Base-by-base conservation (phyloP, 495 filamentous ascomycete species). In the Aspergillus carlsbadensis region DNA sequence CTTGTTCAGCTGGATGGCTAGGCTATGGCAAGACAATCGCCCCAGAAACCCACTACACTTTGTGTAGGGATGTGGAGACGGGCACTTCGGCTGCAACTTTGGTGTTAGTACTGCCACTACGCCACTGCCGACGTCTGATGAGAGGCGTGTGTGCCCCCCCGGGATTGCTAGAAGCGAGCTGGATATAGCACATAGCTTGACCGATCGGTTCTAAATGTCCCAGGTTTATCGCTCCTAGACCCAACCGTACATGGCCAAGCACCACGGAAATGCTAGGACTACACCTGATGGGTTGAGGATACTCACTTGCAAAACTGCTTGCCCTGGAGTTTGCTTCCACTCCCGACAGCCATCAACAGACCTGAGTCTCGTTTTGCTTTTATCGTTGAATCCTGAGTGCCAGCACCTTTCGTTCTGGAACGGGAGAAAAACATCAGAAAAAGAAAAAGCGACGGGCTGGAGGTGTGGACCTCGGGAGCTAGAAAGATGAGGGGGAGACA, bases 301-400 rank as follows among this genome's bases (percentile, higher is more conserved):
- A 31, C 46, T 44, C 31, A 51, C 36, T 41, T 47, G 26, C 31
- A 36, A n/a, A 31, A 29, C 35, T 49, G 45, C 52, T 44, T 56
- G 35, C 33, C 53, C 36, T 48, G 11, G 40, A 48, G 45, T 53
- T 60, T 56, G 47, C 45, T 51, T 44, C 26, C 49, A 42, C 36
- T 33, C 22, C 36, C 22, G 48, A 47, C 52, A 54, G 59, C 54
- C 52, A 41, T 42, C 59, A 54, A 55, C 59, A 62, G 59, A 52
- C 58, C 47, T 29, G 50, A 61, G 35, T 42, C 54, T 36, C 46
- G 17, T 31, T 37, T 57, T 45, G 33, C 42, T 22, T 42, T 41
- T 17, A 7, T 17, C 20, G 8, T 24, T 34, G 18, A 1, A 18
- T 24, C 0, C 10, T 7, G 35, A 34, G 24, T 31, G 37, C 41